Conservation (phyloP, 192 early-diverging fungal genomes). For the Coemansia sp. region DNA sequence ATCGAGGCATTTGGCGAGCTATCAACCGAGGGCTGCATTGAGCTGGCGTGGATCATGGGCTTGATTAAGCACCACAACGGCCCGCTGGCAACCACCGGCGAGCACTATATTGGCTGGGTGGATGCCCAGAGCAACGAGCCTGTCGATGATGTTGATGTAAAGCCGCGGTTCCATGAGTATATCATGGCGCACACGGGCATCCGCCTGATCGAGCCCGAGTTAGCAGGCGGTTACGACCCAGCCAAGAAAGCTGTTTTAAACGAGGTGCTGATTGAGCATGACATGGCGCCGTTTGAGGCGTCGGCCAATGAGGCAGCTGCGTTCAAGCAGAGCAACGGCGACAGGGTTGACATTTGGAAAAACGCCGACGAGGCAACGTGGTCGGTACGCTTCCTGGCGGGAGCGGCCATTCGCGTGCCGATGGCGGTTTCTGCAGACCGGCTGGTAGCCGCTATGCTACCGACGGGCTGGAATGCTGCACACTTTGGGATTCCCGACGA, state of each 20-base stretch:
- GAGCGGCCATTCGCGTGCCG: conserved; percentile 80
- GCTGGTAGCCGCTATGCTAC: conserved; percentile 81
- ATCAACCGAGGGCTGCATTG: conserved; percentile 66
- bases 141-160: conserved; percentile 82
- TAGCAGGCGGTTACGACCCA: conserved; percentile 84
- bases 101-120: conserved; percentile 70
- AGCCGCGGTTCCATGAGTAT: conserved; percentile 83
- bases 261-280: conserved; percentile 81
- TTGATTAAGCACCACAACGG: conserved; percentile 81
- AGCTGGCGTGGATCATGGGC: conserved; percentile 97
- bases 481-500: conserved; percentile 90
- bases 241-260: conserved; percentile 78
- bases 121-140: conserved; percentile 81
- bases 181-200: conserved; percentile 70
- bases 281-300: conserved; percentile 82
- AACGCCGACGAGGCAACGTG: conserved; percentile 59
- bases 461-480: conserved; percentile 88
- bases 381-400: conserved; percentile 22
- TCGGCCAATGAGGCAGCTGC: conserved; percentile 82
- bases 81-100: not conserved
- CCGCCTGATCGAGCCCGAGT: conserved; percentile 61
- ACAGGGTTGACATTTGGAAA: conserved; percentile 62
- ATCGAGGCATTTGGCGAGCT: conserved; percentile 78
- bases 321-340: conserved; percentile 79
- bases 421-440: conserved; percentile 84